These are phyloP conservation scores for Abortiporus biennis DNA, from an alignment of 1,284 basidiomycete species.

Conservation along the genomic window DNA sequence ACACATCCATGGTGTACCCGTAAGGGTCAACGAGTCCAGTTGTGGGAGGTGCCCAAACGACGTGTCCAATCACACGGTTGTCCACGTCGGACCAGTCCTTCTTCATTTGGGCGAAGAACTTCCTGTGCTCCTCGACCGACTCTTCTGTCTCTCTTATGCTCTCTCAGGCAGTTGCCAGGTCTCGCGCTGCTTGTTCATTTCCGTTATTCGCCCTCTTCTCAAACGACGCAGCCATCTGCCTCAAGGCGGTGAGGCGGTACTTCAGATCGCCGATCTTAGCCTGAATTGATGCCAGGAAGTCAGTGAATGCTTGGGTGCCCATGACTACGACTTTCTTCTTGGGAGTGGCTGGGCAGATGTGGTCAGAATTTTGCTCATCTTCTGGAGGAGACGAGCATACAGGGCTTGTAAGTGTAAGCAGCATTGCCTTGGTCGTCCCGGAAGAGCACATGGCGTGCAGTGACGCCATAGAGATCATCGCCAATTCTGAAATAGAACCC, in stretches of 20 bases:
- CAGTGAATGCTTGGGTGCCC: slow-evolving; percentile 1
- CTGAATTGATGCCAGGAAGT: slow-evolving; percentile 1
- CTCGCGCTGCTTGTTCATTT: slow-evolving; percentile 3
- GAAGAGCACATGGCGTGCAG: slow-evolving; percentile 28
- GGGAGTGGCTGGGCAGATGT: slow-evolving; percentile 3
- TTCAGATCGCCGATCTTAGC: not conserved
- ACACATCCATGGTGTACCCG: slow-evolving; percentile 27
- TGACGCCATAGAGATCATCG: slow-evolving; percentile 25
- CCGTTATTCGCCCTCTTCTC: not conserved
- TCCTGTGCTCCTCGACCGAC: slow-evolving; percentile 16
- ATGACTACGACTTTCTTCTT: slow-evolving; percentile 9
- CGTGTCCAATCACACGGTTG: slow-evolving; percentile 26
- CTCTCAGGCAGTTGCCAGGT: not conserved
- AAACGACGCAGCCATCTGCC: not conserved
- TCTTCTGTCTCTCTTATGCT: slow-evolving; percentile 11
- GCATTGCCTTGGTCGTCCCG: slow-evolving; percentile 17
- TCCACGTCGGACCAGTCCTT: slow-evolving; percentile 16
- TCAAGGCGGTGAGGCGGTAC: not conserved
- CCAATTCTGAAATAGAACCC: slow-evolving; percentile 30
- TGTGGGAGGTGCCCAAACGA: slow-evolving; percentile 24
- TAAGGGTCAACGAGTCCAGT: slow-evolving; percentile 15
- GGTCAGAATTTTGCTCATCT: slow-evolving; percentile 3
- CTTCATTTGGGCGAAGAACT: slow-evolving; percentile 20
- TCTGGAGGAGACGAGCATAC: slow-evolving; percentile 19
- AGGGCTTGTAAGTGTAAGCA: slow-evolving; percentile 20